Conservation (phyloP, 2,329 filamentous ascomycete species). For the Allantophomopsis lycopodina region DNA sequence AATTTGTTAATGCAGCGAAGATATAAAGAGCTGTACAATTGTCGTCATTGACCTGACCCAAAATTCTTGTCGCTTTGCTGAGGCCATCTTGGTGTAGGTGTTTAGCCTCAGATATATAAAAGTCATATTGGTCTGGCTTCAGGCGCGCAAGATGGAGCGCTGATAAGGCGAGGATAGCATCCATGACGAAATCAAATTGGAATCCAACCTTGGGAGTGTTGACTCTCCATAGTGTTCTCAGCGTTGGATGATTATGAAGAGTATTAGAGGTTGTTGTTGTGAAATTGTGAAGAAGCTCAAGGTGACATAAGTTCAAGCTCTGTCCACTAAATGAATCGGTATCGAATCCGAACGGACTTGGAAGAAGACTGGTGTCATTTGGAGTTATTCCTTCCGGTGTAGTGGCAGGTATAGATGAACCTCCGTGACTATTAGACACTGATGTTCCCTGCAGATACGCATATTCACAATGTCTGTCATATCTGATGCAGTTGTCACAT, state of each 20-base stretch:
- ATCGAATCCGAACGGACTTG: no score
- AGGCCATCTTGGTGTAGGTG: background rate
- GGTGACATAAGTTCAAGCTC: slow-evolving; percentile 13
- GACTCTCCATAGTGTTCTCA: slow-evolving; percentile 28
- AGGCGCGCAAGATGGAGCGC: slow-evolving; percentile 29
- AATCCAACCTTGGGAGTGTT: slow-evolving; percentile 28
- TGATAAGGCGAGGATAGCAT: slow-evolving; percentile 27
- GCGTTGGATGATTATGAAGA: slow-evolving; percentile 21
- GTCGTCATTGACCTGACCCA: background rate
- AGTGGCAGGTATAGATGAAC: no score
- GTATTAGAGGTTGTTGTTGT: slow-evolving; percentile 29
- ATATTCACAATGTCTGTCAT: slow-evolving; percentile 2
- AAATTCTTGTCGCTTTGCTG: background rate
- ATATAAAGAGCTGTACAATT: slow-evolving; percentile 1
- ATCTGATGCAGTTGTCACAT: slow-evolving; percentile 4
- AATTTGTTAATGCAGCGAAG: slow-evolving; percentile 11
- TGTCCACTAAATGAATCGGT: no score
- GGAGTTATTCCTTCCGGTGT: no score
- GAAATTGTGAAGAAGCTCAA: slow-evolving; percentile 35
- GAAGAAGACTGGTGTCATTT: no score
- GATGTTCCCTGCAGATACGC: background rate
- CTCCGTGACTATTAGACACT: slow-evolving; percentile 12
- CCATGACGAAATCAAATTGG: slow-evolving; percentile 27
- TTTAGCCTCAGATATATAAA: slow-evolving; percentile 13
- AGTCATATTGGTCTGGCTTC: slow-evolving; percentile 18